Conservation (phyloP, 2,329 filamentous ascomycete species). For the Teratosphaeria viscida region DNA sequence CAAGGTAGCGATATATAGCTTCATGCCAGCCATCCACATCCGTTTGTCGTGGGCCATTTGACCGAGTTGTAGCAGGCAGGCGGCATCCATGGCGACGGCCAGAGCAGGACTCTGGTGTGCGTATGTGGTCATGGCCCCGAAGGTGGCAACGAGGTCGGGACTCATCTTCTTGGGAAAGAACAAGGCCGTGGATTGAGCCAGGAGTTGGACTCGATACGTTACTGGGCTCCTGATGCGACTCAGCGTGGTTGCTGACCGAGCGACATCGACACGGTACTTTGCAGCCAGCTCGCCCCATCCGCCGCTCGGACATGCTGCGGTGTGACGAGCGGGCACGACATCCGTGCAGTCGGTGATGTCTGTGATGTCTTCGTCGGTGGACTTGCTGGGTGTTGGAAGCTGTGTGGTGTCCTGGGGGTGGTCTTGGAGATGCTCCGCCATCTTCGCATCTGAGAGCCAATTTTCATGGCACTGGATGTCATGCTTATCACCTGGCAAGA, state of each 20-base stretch:
- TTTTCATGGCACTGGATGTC: too few relatives aligned
- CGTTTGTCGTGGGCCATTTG: neutral
- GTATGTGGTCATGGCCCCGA: neutral
- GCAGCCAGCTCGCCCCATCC: neutral
- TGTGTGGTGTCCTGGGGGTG: too few relatives aligned
- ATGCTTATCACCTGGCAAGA: too few relatives aligned
- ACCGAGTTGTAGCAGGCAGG: neutral
- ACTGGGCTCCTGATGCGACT: neutral
- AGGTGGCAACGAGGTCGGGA: neutral
- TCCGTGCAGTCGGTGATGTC: too few relatives aligned
- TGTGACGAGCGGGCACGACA: too few relatives aligned
- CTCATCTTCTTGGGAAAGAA: neutral
- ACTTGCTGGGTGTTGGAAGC: too few relatives aligned
- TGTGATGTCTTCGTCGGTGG: too few relatives aligned
- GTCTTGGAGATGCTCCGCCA: too few relatives aligned
- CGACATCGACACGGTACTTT: neutral
- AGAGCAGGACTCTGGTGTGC: neutral
- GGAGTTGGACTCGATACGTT: neutral
- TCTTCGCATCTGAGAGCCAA: too few relatives aligned
- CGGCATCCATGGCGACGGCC: neutral
- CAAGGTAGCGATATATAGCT: neutral
- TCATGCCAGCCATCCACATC: neutral
- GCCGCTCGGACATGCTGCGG: too few relatives aligned
- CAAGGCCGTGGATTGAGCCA: neutral
- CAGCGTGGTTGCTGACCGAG: neutral